Evolutionary conservation across 2,329 filamentous ascomycete species (phyloP), one percentile per base, ranked within the genome.

Genomic region (Phyllachora maydis): DNA sequence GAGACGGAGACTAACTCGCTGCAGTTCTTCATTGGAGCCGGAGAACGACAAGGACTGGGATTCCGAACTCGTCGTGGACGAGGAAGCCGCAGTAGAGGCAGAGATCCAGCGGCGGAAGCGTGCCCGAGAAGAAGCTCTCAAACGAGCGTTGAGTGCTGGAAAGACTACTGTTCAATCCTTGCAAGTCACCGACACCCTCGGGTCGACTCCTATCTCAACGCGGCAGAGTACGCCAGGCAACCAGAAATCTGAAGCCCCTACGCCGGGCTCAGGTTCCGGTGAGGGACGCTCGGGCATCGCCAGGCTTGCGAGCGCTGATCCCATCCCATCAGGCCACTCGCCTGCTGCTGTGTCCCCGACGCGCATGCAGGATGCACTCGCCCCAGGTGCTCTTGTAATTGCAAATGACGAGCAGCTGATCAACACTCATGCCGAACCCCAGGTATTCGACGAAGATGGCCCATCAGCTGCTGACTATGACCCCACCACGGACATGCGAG

Each of bases 381-480:
- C 66, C 6, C 65, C 68, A 5, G 56, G 56, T 27, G 59, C 54
- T 8, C 61, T 78, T 30, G 60, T 67, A 28, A 58, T 79, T 36
- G 52, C 64, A 36, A 63, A 69, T 35, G 74, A 79, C 39, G 58
- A 65, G 27, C 65, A 71, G 33, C 56, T 79, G 32, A 65, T 68
- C 45, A 76, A 78, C 39, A 53, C 42, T 4, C 59, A 66, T 35
- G 54, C 50, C 17, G 47, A 53, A 31, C 36, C 36, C 19, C 49
- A 51, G 23, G 30, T 31, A 10, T 33, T 40, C 8, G 53, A 56
- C 3, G 62, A 66, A 32, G 74, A 88, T 37, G 79, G 74, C 5
- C 76, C 78, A 5, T 92, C 82, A n/a, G 83, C 83, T 21, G 82
- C 81, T 28, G 79, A 92, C 45, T 92, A 92, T 42, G 79, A 92